Percentiles rank a stretch among this genome's conserved stretches.
phyloP scores from a whole-genome alignment of 352 stramenopile species.

The Poterioochromonas sp. region DNA sequence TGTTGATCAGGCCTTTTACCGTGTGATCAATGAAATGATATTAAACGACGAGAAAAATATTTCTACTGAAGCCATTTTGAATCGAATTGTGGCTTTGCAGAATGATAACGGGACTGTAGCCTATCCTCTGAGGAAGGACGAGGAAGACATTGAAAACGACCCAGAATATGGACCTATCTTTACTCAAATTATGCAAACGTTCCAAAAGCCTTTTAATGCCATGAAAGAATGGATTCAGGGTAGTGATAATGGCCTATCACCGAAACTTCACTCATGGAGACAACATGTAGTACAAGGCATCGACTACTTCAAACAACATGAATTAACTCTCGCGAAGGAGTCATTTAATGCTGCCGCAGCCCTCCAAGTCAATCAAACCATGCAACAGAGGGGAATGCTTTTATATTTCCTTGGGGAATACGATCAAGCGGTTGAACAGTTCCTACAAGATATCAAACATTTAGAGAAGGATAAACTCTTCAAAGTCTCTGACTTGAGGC shows the following conservation, averaged over 20 bases:
- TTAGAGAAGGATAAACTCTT: neutral
- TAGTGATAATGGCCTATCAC: neutral
- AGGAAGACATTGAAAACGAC: no score
- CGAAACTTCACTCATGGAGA: neutral
- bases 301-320: neutral
- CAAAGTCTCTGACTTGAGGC: neutral
- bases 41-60: no score
- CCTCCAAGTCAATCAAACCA: neutral
- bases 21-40: no score
- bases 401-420: neutral
- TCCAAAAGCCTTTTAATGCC: no score
- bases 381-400: constrained; percentile 6
- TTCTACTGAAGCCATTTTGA: no score
- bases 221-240: no score
- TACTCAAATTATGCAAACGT: no score
- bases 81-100: no score
- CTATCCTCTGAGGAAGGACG: no score
- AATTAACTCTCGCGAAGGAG: neutral
- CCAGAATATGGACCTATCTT: no score
- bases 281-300: neutral
- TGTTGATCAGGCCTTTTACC: no score
- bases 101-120: no score
- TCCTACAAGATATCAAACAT: neutral
- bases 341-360: neutral
- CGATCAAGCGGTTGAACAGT: neutral